These are phyloP conservation scores for Omphalotus guepiniiformis DNA, from an alignment of 768 basidiomycete genomes.

Conservation along the genomic window DNA sequence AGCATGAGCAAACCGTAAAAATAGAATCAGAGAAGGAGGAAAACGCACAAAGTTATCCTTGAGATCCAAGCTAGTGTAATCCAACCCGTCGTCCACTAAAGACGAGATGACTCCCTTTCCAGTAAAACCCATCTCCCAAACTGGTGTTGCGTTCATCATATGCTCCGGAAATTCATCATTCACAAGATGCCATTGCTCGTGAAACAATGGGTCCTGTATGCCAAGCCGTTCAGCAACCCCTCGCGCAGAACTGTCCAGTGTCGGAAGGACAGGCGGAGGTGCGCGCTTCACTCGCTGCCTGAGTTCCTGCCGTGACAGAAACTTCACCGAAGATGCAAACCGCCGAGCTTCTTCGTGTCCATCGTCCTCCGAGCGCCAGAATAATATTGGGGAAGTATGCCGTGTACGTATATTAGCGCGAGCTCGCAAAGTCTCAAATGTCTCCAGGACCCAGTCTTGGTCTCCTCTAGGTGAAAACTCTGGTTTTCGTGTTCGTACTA, in stretches of 20 bases:
- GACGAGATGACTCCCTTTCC: conserved; percentile 85
- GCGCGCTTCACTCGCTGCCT: conserved; percentile 71
- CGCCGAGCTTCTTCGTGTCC: conserved; percentile 38
- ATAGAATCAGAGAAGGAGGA: not conserved
- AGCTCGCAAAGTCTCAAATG: conserved; percentile 41
- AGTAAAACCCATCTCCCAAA: conserved; percentile 90
- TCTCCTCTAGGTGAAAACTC: conserved; percentile 25
- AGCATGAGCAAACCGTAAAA: not conserved
- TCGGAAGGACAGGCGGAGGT: conserved; percentile 53
- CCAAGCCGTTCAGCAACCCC: conserved; percentile 55
- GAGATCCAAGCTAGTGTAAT: conserved; percentile 84
- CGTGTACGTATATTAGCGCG: conserved; percentile 21
- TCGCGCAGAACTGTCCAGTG: conserved; percentile 30
- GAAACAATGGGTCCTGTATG: conserved; percentile 80
- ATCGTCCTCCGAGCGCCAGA: conserved; percentile 38
- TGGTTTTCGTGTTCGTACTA: conserved; percentile 60
- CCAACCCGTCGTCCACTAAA: conserved; percentile 93
- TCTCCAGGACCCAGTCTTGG: conserved; percentile 46
- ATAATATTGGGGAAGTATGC: not conserved
- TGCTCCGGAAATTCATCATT: conserved; percentile 80
- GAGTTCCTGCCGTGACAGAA: conserved; percentile 59
- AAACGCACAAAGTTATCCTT: conserved; percentile 85
- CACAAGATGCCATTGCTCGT: conserved; percentile 90
- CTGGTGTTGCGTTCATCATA: conserved; percentile 87
- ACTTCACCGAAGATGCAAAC: conserved; percentile 53